Evolutionary conservation across 192 early-diverging fungal genomes (phyloP).

Genomic region (Pecoramyces ruminantium): DNA sequence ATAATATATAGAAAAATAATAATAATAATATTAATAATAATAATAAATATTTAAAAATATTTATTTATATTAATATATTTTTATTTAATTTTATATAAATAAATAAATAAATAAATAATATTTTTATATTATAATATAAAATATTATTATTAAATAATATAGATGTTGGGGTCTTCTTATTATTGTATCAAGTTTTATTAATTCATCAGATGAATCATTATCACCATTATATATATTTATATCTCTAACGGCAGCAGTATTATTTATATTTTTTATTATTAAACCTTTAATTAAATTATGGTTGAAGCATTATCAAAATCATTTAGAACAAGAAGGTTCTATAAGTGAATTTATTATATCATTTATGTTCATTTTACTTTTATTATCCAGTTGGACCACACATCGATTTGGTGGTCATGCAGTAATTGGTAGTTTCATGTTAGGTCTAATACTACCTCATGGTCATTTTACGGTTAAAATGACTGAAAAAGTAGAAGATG

Average conservation of each 20-base stretch:
- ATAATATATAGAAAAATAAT: too few relatives aligned
- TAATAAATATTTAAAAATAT: too few relatives aligned
- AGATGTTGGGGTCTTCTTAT: not conserved
- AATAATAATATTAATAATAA: too few relatives aligned
- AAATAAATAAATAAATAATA: too few relatives aligned
- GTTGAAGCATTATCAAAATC: not conserved
- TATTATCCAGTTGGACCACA: not conserved
- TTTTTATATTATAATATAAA: too few relatives aligned
- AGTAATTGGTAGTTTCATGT: not conserved
- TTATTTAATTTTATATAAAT: not conserved
- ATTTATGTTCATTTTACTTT: not conserved
- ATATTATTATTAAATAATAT: too few relatives aligned
- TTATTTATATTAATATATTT: not conserved
- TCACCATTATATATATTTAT: not conserved
- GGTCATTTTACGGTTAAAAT: not conserved
- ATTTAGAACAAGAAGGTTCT: not conserved
- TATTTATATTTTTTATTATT: not conserved
- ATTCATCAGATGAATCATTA: not conserved
- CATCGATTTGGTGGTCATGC: not conserved
- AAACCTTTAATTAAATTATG: not conserved
- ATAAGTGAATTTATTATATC: not conserved
- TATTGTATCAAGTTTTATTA: not conserved
- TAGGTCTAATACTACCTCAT: not conserved
- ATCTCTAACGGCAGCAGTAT: not conserved
- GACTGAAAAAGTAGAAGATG: not conserved